Evolutionary conservation across 1,139 yeast genomes (phyloP).

Genomic region (Blastobotrys indianensis): DNA sequence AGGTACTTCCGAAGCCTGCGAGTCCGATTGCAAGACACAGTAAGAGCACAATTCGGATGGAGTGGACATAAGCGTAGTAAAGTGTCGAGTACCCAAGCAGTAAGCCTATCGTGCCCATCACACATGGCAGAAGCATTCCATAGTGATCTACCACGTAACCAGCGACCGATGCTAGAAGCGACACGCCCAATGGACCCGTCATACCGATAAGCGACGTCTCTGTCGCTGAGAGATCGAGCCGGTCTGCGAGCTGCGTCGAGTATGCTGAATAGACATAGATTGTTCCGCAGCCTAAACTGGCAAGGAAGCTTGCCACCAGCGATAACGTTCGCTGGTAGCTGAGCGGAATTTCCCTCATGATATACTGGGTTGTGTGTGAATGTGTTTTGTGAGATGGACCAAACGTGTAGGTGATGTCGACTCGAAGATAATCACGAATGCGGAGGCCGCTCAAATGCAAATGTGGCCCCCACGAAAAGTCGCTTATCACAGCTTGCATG

Average conservation of each 20-base stretch:
- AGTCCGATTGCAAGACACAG: slow-evolving; percentile 25
- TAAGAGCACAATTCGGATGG: slow-evolving; percentile 21
- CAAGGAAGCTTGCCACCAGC: slow-evolving; percentile 24
- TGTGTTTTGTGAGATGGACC: no score
- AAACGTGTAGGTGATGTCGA: neutral
- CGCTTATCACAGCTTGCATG: no score
- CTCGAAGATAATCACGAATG: neutral
- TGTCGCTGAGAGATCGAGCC: slow-evolving; percentile 47
- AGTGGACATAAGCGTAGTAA: slow-evolving; percentile 23
- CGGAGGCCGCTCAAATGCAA: neutral
- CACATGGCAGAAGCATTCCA: slow-evolving; percentile 44
- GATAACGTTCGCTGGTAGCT: slow-evolving; percentile 15
- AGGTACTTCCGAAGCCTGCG: slow-evolving; percentile 32
- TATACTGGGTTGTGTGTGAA: no score
- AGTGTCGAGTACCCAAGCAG: slow-evolving; percentile 26
- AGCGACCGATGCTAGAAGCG: slow-evolving; percentile 51
- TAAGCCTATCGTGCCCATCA: slow-evolving; percentile 30
- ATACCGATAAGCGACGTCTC: slow-evolving; percentile 50
- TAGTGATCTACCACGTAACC: slow-evolving; percentile 51
- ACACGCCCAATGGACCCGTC: slow-evolving; percentile 52
- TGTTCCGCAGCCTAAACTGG: slow-evolving; percentile 52
- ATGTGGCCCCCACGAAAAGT: no score
- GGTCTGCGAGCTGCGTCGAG: slow-evolving; percentile 54
- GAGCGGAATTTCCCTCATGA: neutral
- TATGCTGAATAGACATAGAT: slow-evolving; percentile 54